Evolutionary conservation across 768 basidiomycete species (phyloP), one percentile per base, ranked within the genome.

Genomic region (Harrya chromipes): DNA sequence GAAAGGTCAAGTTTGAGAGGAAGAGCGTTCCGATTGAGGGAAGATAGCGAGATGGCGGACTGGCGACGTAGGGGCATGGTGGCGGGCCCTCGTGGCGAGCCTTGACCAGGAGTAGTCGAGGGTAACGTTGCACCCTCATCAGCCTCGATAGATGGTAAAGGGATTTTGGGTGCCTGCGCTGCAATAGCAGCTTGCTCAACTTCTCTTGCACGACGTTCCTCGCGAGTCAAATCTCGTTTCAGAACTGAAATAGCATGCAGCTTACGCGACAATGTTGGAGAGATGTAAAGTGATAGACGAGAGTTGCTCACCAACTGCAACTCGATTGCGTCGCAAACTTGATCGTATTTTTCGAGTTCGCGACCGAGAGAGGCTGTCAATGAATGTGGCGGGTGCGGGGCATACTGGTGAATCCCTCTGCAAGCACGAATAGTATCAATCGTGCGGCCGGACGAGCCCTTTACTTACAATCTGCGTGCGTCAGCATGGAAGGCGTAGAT

Each of bases 1-100:
- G 89, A 87, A 6, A 92, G 74, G 60, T 92, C 90, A n/a, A 91
- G 80, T 58, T 90, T 90, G 46, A 79, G 79, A 17, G 85, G 85
- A 49, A 85, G 75, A 5, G 77, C 69, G 2, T 83, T 85, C 21
- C 89, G 79, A 38, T 87, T 84, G 11, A 92, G 78, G 6, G 88
- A 87, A 11, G 87, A 90, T 33, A 91, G 75, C 4, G 88, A 90
- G 35, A 92, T 87, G 12, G 85, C 80, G 8, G 89, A 91, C 39
- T 79, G 83, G 6, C 90, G 81, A 37, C 87, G 80, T 31, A 72
- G 71, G 39, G 72, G 61, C 11, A 64, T 24, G 54, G 55, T 53
- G 53, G 58, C 56, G 20, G 56, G 68, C 40, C 64, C 66, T 24
- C 62, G 68, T 33, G 64, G 70, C 50, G 67, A 76, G 59, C 70